A percentile compares a stretch with the other conserved stretches of the same genome.
Conservation (phyloP, 169 alveolate species). For the Plasmodium vinckei region DNA sequence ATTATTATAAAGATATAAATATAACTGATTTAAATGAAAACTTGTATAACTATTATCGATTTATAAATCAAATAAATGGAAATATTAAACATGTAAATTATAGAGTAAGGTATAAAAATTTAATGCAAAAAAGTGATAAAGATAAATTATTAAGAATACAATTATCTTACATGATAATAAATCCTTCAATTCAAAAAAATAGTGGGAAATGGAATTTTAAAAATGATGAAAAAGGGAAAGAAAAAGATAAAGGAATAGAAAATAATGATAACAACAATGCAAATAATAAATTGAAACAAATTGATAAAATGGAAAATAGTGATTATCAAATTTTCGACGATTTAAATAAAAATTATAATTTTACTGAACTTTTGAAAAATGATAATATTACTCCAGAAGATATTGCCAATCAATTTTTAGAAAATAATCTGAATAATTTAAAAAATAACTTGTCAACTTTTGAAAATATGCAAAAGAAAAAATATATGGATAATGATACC, state of each 20-base stretch:
- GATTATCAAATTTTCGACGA: not conserved
- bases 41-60: slow-evolving; percentile 55
- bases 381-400: no score
- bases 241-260: not conserved
- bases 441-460: no score
- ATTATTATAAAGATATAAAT: slow-evolving; percentile 21
- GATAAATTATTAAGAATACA: slow-evolving; percentile 56
- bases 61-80: slow-evolving; percentile 64
- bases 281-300: not conserved
- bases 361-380: no score
- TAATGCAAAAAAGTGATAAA: slow-evolving; percentile 72
- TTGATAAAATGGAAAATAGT: not conserved
- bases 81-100: slow-evolving; percentile 53
- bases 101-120: slow-evolving; percentile 16
- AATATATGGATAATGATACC: not conserved
- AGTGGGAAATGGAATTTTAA: slow-evolving; percentile 74
- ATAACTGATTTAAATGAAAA: slow-evolving; percentile 39
- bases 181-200: slow-evolving; percentile 64
- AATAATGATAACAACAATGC: not conserved
- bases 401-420: no score
- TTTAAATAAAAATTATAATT: no score
- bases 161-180: slow-evolving; percentile 70
- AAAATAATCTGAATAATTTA: no score
- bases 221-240: slow-evolving; percentile 35
- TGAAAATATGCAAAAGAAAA: no score